Evolutionary conservation across 306 rosid species (phyloP).

Genomic region (Acacia melanoxylon): DNA sequence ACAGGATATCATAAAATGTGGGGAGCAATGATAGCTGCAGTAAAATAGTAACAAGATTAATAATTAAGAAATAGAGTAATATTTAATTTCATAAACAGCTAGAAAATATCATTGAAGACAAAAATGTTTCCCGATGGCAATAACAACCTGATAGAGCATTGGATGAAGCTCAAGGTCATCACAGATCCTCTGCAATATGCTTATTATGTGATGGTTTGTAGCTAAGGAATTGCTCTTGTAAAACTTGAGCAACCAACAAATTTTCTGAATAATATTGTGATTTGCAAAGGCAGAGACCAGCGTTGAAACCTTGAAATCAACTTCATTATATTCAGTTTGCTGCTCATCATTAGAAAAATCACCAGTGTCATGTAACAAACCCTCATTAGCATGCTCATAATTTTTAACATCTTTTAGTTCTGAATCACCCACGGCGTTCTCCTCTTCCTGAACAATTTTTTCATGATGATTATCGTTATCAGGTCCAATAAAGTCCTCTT

Average conservation of each 20-base stretch:
- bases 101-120: slow-evolving; percentile 23
- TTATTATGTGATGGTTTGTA: slow-evolving; percentile 78
- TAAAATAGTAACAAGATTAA: slow-evolving; percentile 18
- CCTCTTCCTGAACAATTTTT: slow-evolving; percentile 33
- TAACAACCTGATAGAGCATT: slow-evolving; percentile 87
- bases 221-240: slow-evolving; percentile 76
- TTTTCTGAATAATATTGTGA: slow-evolving; percentile 73
- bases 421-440: slow-evolving; percentile 28
- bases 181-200: slow-evolving; percentile 67
- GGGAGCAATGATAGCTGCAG: slow-evolving; percentile 83
- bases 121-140: slow-evolving; percentile 27
- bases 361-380: slow-evolving; percentile 42
- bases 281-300: slow-evolving; percentile 73
- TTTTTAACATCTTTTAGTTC: slow-evolving; percentile 37
- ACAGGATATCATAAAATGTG: slow-evolving; percentile 71
- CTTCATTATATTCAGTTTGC: slow-evolving; percentile 61
- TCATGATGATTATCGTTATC: slow-evolving; percentile 36
- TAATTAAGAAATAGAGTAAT: slow-evolving; percentile 3
- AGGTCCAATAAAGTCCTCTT: slow-evolving; percentile 31
- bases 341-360: slow-evolving; percentile 80
- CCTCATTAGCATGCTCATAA: slow-evolving; percentile 47
- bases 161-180: slow-evolving; percentile 89
- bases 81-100: slow-evolving; percentile 27
- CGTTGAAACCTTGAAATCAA: slow-evolving; percentile 80
- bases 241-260: slow-evolving; percentile 96